Percentiles rank a stretch among this genome's conserved stretches.
Evolutionary conservation across 2,329 filamentous ascomycete species (phyloP).

Genomic region (Fusarium sambucinum): DNA sequence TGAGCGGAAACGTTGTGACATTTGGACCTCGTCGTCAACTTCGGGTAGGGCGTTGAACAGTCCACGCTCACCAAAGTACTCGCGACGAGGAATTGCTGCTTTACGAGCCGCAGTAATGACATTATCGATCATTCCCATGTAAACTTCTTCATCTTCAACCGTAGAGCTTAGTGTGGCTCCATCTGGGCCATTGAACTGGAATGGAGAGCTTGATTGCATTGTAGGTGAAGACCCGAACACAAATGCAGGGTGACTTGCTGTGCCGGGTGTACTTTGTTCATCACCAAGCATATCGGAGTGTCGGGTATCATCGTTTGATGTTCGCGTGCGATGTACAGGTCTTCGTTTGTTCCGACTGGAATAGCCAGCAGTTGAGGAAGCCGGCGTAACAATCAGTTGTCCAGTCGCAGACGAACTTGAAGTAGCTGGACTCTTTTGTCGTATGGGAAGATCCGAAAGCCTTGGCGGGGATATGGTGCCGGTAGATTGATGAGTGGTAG

Average conservation of each 20-base stretch:
- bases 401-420: slow-evolving; percentile 27
- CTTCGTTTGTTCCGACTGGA: neutral
- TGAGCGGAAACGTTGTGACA: slow-evolving; percentile 15
- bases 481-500: slow-evolving; percentile 2
- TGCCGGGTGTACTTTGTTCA: neutral
- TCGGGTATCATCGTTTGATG: neutral
- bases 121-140: slow-evolving; percentile 20
- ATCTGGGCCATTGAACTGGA: slow-evolving; percentile 20
- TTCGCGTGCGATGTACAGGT: neutral
- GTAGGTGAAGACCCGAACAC: slow-evolving; percentile 36
- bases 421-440: slow-evolving; percentile 26
- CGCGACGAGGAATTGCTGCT: neutral
- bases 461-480: slow-evolving; percentile 5
- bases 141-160: slow-evolving; percentile 26
- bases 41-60: slow-evolving; percentile 32
- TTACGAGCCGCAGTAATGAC: slow-evolving; percentile 17
- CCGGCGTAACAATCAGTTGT: slow-evolving; percentile 15
- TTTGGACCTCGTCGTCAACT: slow-evolving; percentile 17
- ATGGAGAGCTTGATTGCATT: slow-evolving; percentile 11
- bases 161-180: neutral
- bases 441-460: slow-evolving; percentile 18
- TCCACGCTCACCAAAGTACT: slow-evolving; percentile 5
- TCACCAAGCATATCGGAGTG: neutral
- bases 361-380: slow-evolving; percentile 6
- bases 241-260: slow-evolving; percentile 21